Evolutionary conservation across 2,329 filamentous ascomycete species (phyloP), one percentile per base, ranked within the genome.

Genomic region (Iodosphaeria phyllophila): DNA sequence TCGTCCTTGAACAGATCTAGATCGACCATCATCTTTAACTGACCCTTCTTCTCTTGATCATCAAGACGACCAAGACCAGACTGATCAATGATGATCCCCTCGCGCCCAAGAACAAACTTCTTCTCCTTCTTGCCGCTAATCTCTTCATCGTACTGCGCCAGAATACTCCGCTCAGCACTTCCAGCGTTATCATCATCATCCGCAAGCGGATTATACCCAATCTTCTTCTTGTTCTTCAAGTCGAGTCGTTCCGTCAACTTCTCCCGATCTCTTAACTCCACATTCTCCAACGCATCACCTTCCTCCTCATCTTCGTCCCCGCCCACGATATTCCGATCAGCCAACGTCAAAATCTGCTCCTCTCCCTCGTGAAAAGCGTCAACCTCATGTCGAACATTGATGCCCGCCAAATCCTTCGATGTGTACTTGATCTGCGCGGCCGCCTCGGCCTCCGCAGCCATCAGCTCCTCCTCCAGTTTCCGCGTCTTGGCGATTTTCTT

Each of bases 61-160:
- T n/a, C n/a, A n/a, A n/a, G n/a, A n/a, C n/a, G n/a, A n/a, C n/a
- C n/a, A n/a, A n/a, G n/a, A n/a, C n/a, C n/a, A 43, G 54, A 36
- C 38, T 63, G 52, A 44, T 65, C 46, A 13, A 16, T 16, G 60
- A 56, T 73, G 17, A 68, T 73, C 3, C 83, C 84, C 32, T 72
- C 64, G 3, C 72, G 73, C 46, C 92, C 80, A 10, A 98, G 57
- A 0, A 79, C 92, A 39, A 98, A 98, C 13, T 66, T 65, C 45
- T 91, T 92, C 28, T 64, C 58, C 53, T 91, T 89, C 51, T 92
- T 92, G 28, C 83, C 83, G 18, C 76, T 68, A 26, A 93, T 91
- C 42, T 92, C 86, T 34, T 95, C 89, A 39, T 95, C 89, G 42
- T 98, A 98, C 38, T 98, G 86, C 9, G 78, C 69, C 20, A 98